Percentiles rank a stretch among this genome's conserved stretches.
Evolutionary conservation across 768 basidiomycete genomes (phyloP).

Genomic region (Auriscalpium orientale): DNA sequence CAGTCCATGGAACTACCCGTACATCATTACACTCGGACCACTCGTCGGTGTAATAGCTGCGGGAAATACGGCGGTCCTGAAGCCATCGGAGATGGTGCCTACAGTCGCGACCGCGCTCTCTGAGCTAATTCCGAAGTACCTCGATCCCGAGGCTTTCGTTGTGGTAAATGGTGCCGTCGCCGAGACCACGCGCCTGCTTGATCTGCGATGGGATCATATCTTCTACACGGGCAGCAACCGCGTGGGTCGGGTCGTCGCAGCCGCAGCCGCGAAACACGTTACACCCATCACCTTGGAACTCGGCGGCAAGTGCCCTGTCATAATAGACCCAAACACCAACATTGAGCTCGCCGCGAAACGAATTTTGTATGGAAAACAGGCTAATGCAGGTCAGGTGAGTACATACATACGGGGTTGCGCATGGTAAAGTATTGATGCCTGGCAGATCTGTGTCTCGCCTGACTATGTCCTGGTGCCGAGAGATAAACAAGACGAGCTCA

Average conservation of each 20-base stretch:
- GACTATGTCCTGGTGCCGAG: constrained; percentile 22
- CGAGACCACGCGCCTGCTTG: constrained; percentile 23
- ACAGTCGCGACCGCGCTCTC: constrained; percentile 14
- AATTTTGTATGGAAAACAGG: constrained; percentile 21
- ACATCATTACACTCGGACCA: constrained; percentile 6
- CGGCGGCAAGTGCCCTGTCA: constrained; percentile 39
- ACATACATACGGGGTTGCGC: too few relatives aligned
- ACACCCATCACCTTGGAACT: constrained; percentile 52
- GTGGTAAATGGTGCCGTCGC: constrained; percentile 20
- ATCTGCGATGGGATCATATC: constrained; percentile 36
- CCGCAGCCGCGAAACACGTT: constrained; percentile 45
- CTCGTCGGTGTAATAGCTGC: constrained; percentile 24
- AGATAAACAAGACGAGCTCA: constrained; percentile 13
- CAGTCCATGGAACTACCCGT: constrained; percentile 15
- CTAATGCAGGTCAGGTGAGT: constrained; percentile 21
- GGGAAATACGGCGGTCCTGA: constrained; percentile 22
- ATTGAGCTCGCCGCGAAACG: constrained; percentile 17
- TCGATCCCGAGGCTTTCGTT: constrained; percentile 19
- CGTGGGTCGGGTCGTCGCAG: constrained; percentile 41
- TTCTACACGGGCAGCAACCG: constrained; percentile 39
- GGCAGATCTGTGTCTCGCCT: constrained; percentile 22
- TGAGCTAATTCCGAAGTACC: constrained; percentile 23
- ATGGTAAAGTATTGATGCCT: neutral
- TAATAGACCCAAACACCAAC: constrained; percentile 18
- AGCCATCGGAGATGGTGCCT: constrained; percentile 23